phyloP scores from a whole-genome alignment of 495 filamentous ascomycete genomes.

The Thermochaetoides thermophila region DNA sequence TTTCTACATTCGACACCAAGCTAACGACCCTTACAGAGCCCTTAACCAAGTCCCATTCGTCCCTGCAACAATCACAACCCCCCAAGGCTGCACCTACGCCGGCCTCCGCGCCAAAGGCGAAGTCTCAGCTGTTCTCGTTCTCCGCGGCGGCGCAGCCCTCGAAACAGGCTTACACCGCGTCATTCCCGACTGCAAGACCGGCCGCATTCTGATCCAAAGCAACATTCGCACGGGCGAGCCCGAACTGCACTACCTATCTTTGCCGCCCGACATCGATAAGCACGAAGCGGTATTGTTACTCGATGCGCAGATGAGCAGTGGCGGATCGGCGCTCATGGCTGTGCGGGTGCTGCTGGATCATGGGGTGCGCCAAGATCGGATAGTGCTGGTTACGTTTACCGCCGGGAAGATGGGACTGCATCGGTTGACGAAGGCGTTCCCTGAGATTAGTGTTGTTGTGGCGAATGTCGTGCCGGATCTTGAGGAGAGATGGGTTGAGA shows the following conservation, averaged over 20 bases:
- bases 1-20: not conserved
- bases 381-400: conserved; percentile 34
- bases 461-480: conserved; percentile 41
- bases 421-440: conserved; percentile 71
- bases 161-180: conserved; percentile 79
- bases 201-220: conserved; percentile 80
- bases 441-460: conserved; percentile 69
- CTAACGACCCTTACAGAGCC: conserved; percentile 32
- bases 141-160: conserved; percentile 73
- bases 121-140: conserved; percentile 73
- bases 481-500: conserved; percentile 26
- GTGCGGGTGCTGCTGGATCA: conserved; percentile 89
- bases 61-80: conserved; percentile 47
- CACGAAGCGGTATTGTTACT: conserved; percentile 73
- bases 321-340: conserved; percentile 90
- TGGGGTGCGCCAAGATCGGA: conserved; percentile 69
- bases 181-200: conserved; percentile 81
- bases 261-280: conserved; percentile 51
- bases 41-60: conserved; percentile 56
- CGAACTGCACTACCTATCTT: conserved; percentile 73
- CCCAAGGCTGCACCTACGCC: conserved; percentile 46
- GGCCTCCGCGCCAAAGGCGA: conserved; percentile 53
- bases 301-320: conserved; percentile 87
- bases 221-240: conserved; percentile 74
- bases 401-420: conserved; percentile 46